Percentiles rank a stretch among this genome's conserved stretches.
These are phyloP conservation scores for Cnidoscolus chayamansa DNA, from an alignment of 441 rosid species.

Conservation along the genomic window DNA sequence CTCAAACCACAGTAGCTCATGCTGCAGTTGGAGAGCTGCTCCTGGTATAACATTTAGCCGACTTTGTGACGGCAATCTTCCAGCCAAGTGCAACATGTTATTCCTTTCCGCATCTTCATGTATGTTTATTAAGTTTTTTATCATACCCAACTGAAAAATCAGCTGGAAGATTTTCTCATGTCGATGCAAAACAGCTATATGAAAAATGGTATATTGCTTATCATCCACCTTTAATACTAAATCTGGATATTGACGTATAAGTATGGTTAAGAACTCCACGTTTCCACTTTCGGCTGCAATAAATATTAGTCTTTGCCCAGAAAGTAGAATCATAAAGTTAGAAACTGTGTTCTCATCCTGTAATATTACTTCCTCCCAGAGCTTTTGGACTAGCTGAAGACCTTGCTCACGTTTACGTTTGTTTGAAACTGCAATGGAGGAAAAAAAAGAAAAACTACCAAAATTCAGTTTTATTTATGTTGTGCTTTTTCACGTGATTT, in stretches of 20 bases:
- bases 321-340: neutral
- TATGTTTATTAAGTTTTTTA: conserved; percentile 29
- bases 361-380: conserved; percentile 1
- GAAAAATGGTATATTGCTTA: conserved; percentile 28
- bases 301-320: conserved; percentile 11
- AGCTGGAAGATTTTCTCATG: conserved; percentile 34
- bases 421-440: neutral
- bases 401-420: neutral
- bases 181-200: conserved; percentile 32
- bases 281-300: conserved; percentile 31
- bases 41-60: conserved; percentile 31
- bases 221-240: conserved; percentile 29
- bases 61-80: conserved; percentile 3
- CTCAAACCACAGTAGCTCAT: conserved; percentile 40
- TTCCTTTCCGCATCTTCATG: conserved; percentile 21
- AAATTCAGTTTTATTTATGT: neutral
- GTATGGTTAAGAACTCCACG: conserved; percentile 24
- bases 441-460: neutral
- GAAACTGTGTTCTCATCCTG: conserved; percentile 24
- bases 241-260: conserved; percentile 28
- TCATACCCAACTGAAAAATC: conserved; percentile 21
- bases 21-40: conserved; percentile 42
- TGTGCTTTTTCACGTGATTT: no score
- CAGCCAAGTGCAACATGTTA: conserved; percentile 14
- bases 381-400: neutral